Evolutionary conservation across 2,329 filamentous ascomycete genomes (phyloP).

Genomic region (Pyrenophora graminea): DNA sequence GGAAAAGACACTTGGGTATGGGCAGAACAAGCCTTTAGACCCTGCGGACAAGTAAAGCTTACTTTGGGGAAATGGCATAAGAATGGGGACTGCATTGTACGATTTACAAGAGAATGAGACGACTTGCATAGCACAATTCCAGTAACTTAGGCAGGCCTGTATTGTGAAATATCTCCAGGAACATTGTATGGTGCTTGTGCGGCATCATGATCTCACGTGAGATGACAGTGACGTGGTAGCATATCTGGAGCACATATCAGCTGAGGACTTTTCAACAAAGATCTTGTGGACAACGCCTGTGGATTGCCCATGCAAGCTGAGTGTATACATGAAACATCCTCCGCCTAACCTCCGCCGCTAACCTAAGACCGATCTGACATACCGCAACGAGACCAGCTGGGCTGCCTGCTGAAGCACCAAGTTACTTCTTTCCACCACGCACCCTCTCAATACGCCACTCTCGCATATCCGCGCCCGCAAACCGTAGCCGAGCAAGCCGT

Average conservation of each 20-base stretch:
- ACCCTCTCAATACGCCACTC: not conserved
- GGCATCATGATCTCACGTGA: too few relatives aligned
- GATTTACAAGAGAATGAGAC: too few relatives aligned
- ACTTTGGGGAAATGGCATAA: too few relatives aligned
- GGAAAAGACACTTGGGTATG: slow-evolving; percentile 17
- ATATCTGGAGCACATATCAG: too few relatives aligned
- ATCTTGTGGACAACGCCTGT: too few relatives aligned
- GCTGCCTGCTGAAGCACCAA: not conserved
- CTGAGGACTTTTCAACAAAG: too few relatives aligned
- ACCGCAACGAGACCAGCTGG: not conserved
- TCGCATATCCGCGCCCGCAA: not conserved
- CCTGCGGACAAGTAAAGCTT: slow-evolving; percentile 15
- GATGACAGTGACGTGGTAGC: too few relatives aligned
- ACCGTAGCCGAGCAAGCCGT: not conserved
- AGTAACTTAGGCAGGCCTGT: not conserved
- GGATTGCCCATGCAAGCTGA: too few relatives aligned
- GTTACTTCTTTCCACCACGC: not conserved
- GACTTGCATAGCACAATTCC: not conserved
- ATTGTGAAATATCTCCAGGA: not conserved
- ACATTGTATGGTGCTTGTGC: not conserved
- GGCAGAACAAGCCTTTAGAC: slow-evolving; percentile 23
- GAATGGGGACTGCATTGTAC: not conserved
- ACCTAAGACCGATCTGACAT: too few relatives aligned
- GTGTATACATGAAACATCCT: too few relatives aligned
- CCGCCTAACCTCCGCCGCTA: too few relatives aligned